A percentile compares a stretch with the other conserved stretches of the same genome.
Evolutionary conservation across 139 green algal genomes (phyloP).

Genomic region (Desmodesmus armatus): DNA sequence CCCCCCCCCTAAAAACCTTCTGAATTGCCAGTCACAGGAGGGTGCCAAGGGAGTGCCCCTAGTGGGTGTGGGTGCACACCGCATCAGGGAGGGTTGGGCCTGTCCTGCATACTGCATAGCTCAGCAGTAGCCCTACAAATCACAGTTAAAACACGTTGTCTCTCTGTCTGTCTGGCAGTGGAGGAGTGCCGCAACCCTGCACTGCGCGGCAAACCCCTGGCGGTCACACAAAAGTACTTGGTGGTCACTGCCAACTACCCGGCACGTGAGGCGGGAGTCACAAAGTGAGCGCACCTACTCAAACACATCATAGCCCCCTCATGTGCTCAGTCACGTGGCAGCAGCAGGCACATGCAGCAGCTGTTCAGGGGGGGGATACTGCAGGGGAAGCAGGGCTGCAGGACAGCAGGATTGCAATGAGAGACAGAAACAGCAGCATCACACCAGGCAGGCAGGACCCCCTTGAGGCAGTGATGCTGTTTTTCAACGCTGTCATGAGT

Average conservation of each 20-base stretch:
- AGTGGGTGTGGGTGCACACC: slow-evolving; percentile 76
- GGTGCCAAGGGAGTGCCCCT: too few relatives aligned
- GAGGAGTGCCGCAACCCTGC: slow-evolving; percentile 76
- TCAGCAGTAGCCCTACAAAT: not conserved
- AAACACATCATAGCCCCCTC: too few relatives aligned
- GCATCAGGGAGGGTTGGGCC: slow-evolving; percentile 51
- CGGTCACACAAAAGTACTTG: slow-evolving; percentile 87
- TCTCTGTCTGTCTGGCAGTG: slow-evolving; percentile 40
- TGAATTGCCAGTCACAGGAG: too few relatives aligned
- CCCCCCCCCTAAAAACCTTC: too few relatives aligned
- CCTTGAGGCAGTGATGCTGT: too few relatives aligned
- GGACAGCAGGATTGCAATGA: not conserved
- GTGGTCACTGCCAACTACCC: slow-evolving; percentile 90
- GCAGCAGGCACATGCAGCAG: not conserved
- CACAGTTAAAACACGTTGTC: not conserved
- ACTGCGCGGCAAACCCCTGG: slow-evolving; percentile 60
- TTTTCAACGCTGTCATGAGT: too few relatives aligned
- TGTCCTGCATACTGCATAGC: slow-evolving; percentile 81
- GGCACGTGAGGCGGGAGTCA: slow-evolving; percentile 75
- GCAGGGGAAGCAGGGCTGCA: not conserved
- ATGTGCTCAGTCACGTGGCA: slow-evolving; percentile 61
- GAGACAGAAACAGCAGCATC: not conserved
- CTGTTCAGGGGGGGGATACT: not conserved
- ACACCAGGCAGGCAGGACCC: not conserved
- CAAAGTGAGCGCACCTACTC: too few relatives aligned